Evolutionary conservation across 2,329 filamentous ascomycete species (phyloP).

Genomic region (Lachnellula hyalina): DNA sequence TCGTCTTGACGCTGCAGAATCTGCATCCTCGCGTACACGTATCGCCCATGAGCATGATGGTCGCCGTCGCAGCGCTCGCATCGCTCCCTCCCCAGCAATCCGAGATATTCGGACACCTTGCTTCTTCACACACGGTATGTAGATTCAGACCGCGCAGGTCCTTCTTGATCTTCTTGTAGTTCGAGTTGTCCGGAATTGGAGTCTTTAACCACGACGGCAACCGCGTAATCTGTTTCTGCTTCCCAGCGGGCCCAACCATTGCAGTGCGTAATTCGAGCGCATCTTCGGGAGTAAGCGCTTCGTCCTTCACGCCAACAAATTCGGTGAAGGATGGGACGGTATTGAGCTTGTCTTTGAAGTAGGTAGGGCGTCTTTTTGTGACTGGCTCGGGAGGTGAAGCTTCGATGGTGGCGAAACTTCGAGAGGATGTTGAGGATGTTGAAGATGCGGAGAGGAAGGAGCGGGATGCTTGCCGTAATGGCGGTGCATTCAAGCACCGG

Average conservation of each 20-base stretch:
- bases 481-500: constrained; percentile 26
- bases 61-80: constrained; percentile 88
- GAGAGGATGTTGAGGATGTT: constrained; percentile 16
- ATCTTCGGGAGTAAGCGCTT: constrained; percentile 44
- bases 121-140: constrained; percentile 97
- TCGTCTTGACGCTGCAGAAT: constrained; percentile 96
- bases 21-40: constrained; percentile 94
- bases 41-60: constrained; percentile 99
- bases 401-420: constrained; percentile 25
- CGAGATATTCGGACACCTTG: constrained; percentile 92
- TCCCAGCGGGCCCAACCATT: constrained; percentile 58
- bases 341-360: constrained; percentile 33
- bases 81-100: constrained; percentile 94
- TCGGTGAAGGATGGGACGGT: constrained; percentile 52
- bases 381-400: constrained; percentile 17
- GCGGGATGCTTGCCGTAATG: constrained; percentile 21
- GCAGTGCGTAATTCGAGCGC: constrained; percentile 57
- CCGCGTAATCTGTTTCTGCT: constrained; percentile 62
- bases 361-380: constrained; percentile 29
- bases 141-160: constrained; percentile 84
- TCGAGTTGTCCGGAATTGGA: constrained; percentile 75
- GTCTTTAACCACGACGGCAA: constrained; percentile 96
- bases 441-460: constrained; percentile 15
- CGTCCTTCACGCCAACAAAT: constrained; percentile 44
- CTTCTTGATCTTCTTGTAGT: constrained; percentile 92